phyloP scores from a whole-genome alignment of 2,329 filamentous ascomycete species.

The Alternaria ventricosa region DNA sequence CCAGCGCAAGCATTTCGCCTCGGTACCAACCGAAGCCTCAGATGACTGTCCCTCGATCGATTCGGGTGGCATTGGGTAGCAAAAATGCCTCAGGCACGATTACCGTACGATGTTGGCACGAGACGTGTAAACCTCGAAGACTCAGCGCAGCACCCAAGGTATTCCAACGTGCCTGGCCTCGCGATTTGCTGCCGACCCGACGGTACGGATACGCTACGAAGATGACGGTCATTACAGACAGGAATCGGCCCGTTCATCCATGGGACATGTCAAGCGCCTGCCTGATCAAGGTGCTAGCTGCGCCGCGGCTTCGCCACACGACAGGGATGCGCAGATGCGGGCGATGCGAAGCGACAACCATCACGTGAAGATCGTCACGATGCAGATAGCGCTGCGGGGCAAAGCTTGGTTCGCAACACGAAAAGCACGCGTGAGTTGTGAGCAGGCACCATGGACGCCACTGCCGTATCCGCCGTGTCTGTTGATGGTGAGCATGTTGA shows the following conservation, averaged over 20 bases:
- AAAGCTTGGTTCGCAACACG: constrained; percentile 18
- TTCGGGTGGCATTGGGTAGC: not conserved
- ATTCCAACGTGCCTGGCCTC: not conserved
- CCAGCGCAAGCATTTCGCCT: not conserved
- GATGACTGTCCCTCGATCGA: not conserved
- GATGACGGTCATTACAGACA: constrained; percentile 12
- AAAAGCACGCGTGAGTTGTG: constrained; percentile 21
- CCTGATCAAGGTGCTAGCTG: constrained; percentile 14
- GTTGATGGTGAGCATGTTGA: constrained; percentile 4
- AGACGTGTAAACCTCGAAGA: constrained; percentile 1
- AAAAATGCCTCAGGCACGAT: constrained; percentile 1
- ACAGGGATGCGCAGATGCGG: not conserved
- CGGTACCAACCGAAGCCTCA: constrained; percentile 3
- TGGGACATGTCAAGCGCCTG: constrained; percentile 19
- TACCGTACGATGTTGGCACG: constrained; percentile 3
- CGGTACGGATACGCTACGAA: constrained; percentile 13
- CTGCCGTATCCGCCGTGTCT: not conserved
- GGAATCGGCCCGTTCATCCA: constrained; percentile 23
- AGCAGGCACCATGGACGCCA: constrained; percentile 22
- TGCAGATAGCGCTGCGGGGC: constrained; percentile 16
- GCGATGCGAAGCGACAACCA: not conserved
- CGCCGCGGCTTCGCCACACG: constrained; percentile 4
- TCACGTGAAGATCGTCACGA: constrained; percentile 20
- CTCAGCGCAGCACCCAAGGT: constrained; percentile 9
- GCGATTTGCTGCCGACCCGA: constrained; percentile 6